A percentile compares a stretch with the other conserved stretches of the same genome.
These are phyloP conservation scores for Suaeda aralocaspica DNA, from an alignment of 148 eudicot species.

Conservation along the genomic window DNA sequence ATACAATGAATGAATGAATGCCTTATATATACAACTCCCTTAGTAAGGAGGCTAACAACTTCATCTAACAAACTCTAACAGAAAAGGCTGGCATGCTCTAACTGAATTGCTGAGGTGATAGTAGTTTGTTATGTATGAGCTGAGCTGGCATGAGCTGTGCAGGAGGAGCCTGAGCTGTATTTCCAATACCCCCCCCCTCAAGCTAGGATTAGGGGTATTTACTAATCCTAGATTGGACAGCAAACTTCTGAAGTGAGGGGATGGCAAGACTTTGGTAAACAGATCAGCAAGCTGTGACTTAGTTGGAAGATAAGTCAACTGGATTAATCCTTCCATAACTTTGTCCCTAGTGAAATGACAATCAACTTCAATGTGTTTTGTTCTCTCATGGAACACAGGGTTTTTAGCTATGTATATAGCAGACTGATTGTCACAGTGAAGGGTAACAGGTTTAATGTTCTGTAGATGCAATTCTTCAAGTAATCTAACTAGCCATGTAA, in stretches of 20 bases:
- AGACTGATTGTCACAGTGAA: neutral
- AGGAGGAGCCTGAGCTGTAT: too few species aligned
- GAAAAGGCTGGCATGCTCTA: too few species aligned
- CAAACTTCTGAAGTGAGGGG: neutral
- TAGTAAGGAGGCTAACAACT: too few species aligned
- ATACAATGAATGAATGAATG: too few species aligned
- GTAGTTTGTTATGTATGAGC: too few species aligned
- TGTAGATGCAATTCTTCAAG: neutral
- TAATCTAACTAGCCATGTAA: too few species aligned
- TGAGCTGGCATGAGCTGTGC: too few species aligned
- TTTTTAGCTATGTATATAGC: neutral
- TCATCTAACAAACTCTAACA: too few species aligned
- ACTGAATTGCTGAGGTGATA: too few species aligned
- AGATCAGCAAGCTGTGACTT: neutral
- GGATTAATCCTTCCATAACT: neutral
- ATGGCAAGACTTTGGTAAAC: neutral
- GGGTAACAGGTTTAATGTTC: neutral
- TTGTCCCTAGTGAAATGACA: neutral
- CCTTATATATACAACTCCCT: too few species aligned
- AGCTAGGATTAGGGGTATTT: neutral
- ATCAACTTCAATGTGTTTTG: neutral
- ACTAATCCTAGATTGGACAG: neutral
- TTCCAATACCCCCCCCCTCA: slow-evolving; percentile 1
- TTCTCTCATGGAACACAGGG: neutral
- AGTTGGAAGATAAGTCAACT: neutral